Evolutionary conservation across 257 asterid species (phyloP), one percentile per base, ranked within the genome.

Genomic region (Coffea eugenioides): DNA sequence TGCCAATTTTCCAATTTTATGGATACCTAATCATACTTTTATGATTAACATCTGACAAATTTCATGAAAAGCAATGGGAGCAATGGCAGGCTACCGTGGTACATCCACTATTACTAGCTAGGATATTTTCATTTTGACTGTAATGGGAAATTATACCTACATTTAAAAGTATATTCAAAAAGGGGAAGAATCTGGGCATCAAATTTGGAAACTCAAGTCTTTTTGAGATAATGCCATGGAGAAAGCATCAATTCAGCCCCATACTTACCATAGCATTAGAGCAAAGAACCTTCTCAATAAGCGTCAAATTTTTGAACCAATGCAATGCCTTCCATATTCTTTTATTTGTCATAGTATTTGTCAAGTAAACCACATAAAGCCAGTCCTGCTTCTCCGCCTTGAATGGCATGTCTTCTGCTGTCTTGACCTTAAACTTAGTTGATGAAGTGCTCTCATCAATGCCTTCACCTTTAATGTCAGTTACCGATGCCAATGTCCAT

Each of bases 301-400:
- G 71, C 11, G 21, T 71, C 45, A 85, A 70, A 74, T 88, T 90
- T 49, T 54, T 79, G 1, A 78, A 80, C 92, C 77, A 82, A 48
- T 46, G 45, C 77, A 90, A 31, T 0, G 87, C 85, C 27, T 81
- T 81, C 97, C 97, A 90, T 56, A 90, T 84, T 56, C 92, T 82
- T 75, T 79, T 82, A 8, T 84, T 70, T 0, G 91, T 65, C 2
- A 82, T 74, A 7, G 85, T 27, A 68, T 91, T 90, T 23, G 39
- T 74, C 84, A 92, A 70, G 82, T 43, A 89, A 84, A 89, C 84
- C 27, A 88, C 86, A 61, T 80, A 86, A 6, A 84, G 54, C n/a
- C 82, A 70, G 36, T 64, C 64, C 6, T 27, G 21, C 57, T 54
- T 16, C 1, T 62, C 46, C 76, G 34, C 80, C 48, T 27, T 81